These are phyloP conservation scores for Isatis lusitanica DNA, from an alignment of 441 rosid genomes.

Conservation along the genomic window DNA sequence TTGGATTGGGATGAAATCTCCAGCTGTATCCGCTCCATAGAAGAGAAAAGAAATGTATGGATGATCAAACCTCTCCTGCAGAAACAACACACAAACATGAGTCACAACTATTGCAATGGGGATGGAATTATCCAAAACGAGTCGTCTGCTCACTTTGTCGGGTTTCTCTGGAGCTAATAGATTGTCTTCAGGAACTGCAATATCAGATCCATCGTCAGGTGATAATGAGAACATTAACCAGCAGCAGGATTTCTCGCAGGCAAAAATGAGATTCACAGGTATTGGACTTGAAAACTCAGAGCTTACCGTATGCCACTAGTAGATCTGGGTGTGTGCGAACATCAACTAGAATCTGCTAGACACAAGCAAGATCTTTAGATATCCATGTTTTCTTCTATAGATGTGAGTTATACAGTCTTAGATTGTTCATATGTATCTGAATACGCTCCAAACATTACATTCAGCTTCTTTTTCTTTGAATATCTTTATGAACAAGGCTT, in stretches of 20 bases:
- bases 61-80: constrained; percentile 91
- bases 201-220: constrained; percentile 14
- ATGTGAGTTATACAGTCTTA: not conserved
- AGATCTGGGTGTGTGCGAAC: constrained; percentile 71
- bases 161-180: constrained; percentile 65
- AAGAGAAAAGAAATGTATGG: constrained; percentile 79
- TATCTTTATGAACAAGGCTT: not conserved
- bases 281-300: not conserved
- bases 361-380: constrained; percentile 20
- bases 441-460: not conserved
- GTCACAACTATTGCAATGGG: not conserved
- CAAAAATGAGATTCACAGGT: not conserved
- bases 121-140: constrained; percentile 14
- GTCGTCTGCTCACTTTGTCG: constrained; percentile 53
- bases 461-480: not conserved
- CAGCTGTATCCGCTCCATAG: constrained; percentile 80
- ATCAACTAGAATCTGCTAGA: constrained; percentile 79
- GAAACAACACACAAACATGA: constrained; percentile 15
- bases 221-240: not conserved
- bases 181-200: constrained; percentile 90
- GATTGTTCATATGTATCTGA: constrained; percentile 2
- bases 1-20: constrained; percentile 91
- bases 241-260: not conserved
- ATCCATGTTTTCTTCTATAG: not conserved
- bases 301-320: constrained; percentile 85